Evolutionary conservation across 2,329 filamentous ascomycete genomes (phyloP).

Genomic region (Teratosphaeria destructans): DNA sequence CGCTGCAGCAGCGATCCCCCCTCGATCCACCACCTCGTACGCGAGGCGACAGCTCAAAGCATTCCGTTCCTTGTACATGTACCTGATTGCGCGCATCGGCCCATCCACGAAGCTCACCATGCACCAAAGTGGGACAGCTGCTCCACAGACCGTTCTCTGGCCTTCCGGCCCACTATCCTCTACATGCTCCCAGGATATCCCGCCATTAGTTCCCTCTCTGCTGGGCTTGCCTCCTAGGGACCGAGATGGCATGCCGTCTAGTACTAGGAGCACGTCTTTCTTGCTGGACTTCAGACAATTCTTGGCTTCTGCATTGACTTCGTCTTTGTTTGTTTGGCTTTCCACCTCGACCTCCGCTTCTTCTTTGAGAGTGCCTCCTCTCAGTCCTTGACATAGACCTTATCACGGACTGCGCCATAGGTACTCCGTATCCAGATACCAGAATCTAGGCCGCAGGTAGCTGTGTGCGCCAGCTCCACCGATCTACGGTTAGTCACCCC

Average conservation of each 20-base stretch:
- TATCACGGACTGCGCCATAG: neutral
- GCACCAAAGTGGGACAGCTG: neutral
- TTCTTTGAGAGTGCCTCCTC: neutral
- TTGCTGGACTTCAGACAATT: neutral
- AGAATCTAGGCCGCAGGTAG: neutral
- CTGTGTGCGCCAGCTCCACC: neutral
- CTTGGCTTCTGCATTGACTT: neutral
- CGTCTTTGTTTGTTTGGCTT: neutral
- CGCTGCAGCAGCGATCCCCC: neutral
- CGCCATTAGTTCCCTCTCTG: neutral
- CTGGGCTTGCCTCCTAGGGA: neutral
- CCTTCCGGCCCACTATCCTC: neutral
- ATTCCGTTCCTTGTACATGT: neutral
- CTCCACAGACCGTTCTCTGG: neutral
- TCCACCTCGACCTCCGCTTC: neutral
- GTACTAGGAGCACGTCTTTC: neutral
- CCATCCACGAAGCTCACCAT: neutral
- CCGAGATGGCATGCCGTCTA: neutral
- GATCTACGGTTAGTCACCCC: neutral
- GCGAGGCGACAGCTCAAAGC: neutral
- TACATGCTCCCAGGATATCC: neutral
- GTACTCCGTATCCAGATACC: neutral
- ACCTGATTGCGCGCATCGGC: neutral
- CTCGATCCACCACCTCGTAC: neutral
- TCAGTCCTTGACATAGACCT: neutral